Evolutionary conservation across 2,329 filamentous ascomycete genomes (phyloP).

Genomic region (Aspergillus quadrilineatus): DNA sequence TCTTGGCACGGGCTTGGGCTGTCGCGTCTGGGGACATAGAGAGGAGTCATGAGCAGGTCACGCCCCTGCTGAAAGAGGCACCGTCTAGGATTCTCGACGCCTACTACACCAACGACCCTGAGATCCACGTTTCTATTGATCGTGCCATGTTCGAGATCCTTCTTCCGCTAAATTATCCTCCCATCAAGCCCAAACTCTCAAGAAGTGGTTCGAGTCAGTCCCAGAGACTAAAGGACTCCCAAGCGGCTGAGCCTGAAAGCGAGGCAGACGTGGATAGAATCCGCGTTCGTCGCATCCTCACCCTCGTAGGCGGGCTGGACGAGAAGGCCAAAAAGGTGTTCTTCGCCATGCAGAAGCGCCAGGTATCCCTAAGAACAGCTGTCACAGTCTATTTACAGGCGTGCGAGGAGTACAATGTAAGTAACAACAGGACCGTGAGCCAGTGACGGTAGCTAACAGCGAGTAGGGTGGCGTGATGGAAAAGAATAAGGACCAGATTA

Average conservation of each 20-base stretch:
- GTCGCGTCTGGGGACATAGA: conserved; percentile 85
- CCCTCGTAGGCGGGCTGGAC: conserved; percentile 77
- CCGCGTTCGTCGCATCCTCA: conserved; percentile 77
- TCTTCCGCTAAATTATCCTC: conserved; percentile 84
- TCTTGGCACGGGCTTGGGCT: conserved; percentile 88
- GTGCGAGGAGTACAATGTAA: conserved; percentile 80
- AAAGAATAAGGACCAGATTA: conserved; percentile 63
- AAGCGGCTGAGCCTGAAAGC: conserved; percentile 36
- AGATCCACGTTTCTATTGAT: conserved; percentile 81
- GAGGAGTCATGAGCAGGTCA: conserved; percentile 74
- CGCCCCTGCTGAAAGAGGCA: conserved; percentile 72
- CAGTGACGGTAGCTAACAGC: background rate
- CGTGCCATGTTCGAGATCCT: conserved; percentile 82
- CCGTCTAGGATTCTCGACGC: conserved; percentile 83
- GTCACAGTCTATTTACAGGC: conserved; percentile 73
- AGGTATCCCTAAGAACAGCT: conserved; percentile 70
- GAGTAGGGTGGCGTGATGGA: conserved; percentile 70
- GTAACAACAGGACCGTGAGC: conserved; percentile 15
- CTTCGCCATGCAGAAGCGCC: conserved; percentile 78
- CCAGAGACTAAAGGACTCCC: conserved; percentile 53
- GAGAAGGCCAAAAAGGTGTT: conserved; percentile 79
- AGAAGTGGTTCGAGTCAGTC: conserved; percentile 51
- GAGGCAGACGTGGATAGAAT: conserved; percentile 58
- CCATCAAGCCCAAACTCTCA: conserved; percentile 56
- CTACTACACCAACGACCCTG: conserved; percentile 84